Percentiles rank a stretch among this genome's conserved stretches.
phyloP scores from a whole-genome alignment of 1,139 yeast genomes.

The Candida pseudocylindracea region DNA sequence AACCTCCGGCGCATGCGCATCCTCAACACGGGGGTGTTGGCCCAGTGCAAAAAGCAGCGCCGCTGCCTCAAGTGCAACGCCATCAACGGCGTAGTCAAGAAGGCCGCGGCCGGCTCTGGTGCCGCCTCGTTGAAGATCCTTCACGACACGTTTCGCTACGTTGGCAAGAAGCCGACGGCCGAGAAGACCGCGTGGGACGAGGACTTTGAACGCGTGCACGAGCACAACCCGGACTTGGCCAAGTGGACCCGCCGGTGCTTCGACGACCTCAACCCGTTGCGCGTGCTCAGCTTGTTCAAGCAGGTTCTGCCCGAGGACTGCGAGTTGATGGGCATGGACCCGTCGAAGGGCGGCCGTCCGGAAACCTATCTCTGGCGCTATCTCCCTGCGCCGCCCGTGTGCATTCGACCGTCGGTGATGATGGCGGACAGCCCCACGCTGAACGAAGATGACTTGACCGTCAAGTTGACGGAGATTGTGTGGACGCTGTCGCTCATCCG shows the following conservation, averaged over 20 bases:
- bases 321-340: constrained; percentile 78
- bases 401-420: constrained; percentile 91
- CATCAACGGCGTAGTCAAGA: constrained; percentile 89
- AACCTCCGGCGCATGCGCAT: constrained; percentile 82
- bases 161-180: constrained; percentile 72
- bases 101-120: constrained; percentile 82
- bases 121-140: constrained; percentile 88
- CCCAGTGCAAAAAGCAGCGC: constrained; percentile 90
- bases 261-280: constrained; percentile 88
- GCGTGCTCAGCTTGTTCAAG: constrained; percentile 70
- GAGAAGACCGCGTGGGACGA: constrained; percentile 77
- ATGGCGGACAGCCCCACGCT: constrained; percentile 63
- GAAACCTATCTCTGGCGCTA: constrained; percentile 96
- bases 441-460: constrained; percentile 94
- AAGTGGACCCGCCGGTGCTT: constrained; percentile 69
- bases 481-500: constrained; percentile 87
- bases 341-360: constrained; percentile 78
- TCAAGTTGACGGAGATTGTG: constrained; percentile 85
- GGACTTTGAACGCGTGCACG: constrained; percentile 54
- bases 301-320: constrained; percentile 75
- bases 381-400: constrained; percentile 96
- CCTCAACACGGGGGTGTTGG: constrained; percentile 47
- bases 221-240: constrained; percentile 69
- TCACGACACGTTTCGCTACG: constrained; percentile 92
- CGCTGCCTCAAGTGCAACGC: constrained; percentile 76